Base-by-base conservation (phyloP, 2,329 filamentous ascomycete genomes). In the Fusarium buharicum region DNA sequence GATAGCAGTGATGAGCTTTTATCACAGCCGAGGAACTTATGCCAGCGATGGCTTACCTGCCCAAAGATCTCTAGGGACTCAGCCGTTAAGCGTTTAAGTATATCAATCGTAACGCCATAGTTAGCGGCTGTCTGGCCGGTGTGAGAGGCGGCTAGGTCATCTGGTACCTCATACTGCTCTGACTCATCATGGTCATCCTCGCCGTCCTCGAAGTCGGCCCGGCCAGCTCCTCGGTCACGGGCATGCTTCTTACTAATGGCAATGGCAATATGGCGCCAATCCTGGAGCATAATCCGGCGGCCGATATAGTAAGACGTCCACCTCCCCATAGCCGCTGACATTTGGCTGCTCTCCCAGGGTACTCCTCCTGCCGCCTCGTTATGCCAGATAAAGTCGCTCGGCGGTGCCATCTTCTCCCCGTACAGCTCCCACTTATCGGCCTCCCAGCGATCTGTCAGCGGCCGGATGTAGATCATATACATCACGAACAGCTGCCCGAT, bases 401-500 rank as follows among this genome's bases (percentile, higher is more conserved):
- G 44, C 13, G 18, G 44, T 27, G 18, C 31, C n/a, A 50, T 50
- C 37, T 50, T 50, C 24, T 27, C 24, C 14, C 17, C 14, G 20
- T 40, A 40, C 18, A 40, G 37, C 24, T 39, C 36, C 36, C n/a
- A 50, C n/a, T 16, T 33, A 31, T 50, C 17, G 8, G 12, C 46
- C 34, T 50, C 34, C 36, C n/a, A 50, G 46, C 27, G 13, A 31
- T 50, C 24, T 22, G 22, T 50, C 8, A 50, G 36, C 24, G 13
- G 27, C 18, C 13, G 13, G 37, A 50, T 50, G 22, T 50, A 50
- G n/a, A 50, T 31, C n/a, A 50, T 50, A 41, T 50, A 50, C n/a
- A 50, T 50, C 13, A 50, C 17, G 7, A 50, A 18, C 14, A 50
- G 28, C 27, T 50, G 13, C 34, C 13, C 17, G 13, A 50, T 33